Conservation (phyloP, 1,284 basidiomycete genomes). For the Ganoderma meredithae region DNA sequence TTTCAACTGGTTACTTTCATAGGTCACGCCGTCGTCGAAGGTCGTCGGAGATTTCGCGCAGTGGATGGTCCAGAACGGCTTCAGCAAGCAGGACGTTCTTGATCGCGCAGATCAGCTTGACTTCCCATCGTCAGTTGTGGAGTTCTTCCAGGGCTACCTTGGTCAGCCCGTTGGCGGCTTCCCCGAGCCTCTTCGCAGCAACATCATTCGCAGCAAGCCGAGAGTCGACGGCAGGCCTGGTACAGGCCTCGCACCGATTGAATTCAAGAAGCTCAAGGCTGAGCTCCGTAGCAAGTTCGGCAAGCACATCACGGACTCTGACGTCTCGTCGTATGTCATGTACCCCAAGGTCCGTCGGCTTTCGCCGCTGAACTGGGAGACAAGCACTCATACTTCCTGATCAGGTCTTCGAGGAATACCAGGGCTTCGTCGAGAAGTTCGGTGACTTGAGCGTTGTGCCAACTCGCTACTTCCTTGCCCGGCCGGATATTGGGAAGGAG, state of each 20-base stretch:
- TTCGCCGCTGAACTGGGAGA: not conserved
- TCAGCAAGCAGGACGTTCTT: conserved; percentile 88
- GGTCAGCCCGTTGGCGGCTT: conserved; percentile 98
- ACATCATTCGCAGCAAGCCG: conserved; percentile 93
- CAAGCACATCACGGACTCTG: conserved; percentile 90
- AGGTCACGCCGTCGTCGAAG: conserved; percentile 97
- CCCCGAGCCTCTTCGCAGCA: conserved; percentile 94
- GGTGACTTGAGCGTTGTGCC: conserved; percentile 95
- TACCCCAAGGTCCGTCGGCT: conserved; percentile 80
- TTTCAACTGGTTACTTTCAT: not conserved
- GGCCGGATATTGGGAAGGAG: conserved; percentile 92
- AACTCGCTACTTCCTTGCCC: conserved; percentile 96
- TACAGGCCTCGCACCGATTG: conserved; percentile 84
- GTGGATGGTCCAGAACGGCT: conserved; percentile 97
- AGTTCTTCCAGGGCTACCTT: conserved; percentile 98
- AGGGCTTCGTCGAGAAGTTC: conserved; percentile 93
- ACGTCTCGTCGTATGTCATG: conserved; percentile 97
- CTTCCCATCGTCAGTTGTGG: conserved; percentile 96
- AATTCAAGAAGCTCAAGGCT: conserved; percentile 96
- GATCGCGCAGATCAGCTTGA: conserved; percentile 90
- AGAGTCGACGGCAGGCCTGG: conserved; percentile 96
- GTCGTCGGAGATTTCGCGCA: conserved; percentile 99
- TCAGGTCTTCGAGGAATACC: conserved; percentile 97
- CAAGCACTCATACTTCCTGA: conserved; percentile 5
- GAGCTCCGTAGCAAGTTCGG: conserved; percentile 95